Conservation (phyloP, 2,329 filamentous ascomycete genomes). For the Sphaerulina populicola region DNA sequence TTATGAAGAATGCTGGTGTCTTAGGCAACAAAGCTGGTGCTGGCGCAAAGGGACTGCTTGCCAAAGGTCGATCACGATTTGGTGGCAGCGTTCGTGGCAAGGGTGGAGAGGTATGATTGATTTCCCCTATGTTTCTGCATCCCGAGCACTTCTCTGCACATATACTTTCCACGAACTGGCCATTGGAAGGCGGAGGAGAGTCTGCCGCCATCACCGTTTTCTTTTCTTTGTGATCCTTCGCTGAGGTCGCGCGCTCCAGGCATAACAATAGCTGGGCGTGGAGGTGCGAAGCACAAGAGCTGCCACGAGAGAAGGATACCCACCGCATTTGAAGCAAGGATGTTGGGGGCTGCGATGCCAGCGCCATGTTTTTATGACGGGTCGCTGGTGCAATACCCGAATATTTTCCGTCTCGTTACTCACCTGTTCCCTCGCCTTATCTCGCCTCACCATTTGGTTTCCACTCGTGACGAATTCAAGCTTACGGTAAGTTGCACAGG, state of each 20-base stretch:
- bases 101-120: constrained; percentile 81
- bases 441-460: neutral
- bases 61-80: constrained; percentile 63
- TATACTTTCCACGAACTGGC: neutral
- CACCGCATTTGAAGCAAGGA: neutral
- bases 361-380: neutral
- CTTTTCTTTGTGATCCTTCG: constrained; percentile 6
- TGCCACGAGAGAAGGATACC: neutral
- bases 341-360: neutral
- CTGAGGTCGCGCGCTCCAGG: constrained; percentile 17
- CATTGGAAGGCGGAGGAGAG: neutral
- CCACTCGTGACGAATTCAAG: constrained; percentile 1
- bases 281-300: constrained; percentile 1
- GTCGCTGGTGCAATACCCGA: neutral
- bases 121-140: constrained; percentile 30
- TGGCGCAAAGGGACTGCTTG: constrained; percentile 82
- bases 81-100: constrained; percentile 41
- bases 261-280: constrained; percentile 11
- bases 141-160: constrained; percentile 4
- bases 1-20: constrained; percentile 72
- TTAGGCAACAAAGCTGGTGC: constrained; percentile 62
- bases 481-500: constrained; percentile 24
- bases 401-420: neutral
- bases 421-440: neutral
- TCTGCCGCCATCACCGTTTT: neutral